Conservation (phyloP, 2,329 filamentous ascomycete genomes). For the Fusarium austroafricanum region DNA sequence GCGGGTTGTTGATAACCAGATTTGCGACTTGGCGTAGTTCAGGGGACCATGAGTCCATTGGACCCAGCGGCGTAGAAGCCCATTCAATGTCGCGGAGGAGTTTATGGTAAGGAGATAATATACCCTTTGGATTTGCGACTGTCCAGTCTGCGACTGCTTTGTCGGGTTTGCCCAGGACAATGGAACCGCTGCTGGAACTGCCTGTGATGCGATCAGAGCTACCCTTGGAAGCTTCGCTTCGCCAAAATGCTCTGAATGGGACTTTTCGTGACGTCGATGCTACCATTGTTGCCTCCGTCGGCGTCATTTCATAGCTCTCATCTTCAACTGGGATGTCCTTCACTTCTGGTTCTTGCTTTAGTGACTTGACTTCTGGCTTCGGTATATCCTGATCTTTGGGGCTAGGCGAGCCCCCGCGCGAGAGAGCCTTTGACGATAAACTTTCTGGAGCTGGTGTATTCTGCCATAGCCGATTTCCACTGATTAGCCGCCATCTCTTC, state of each 20-base stretch:
- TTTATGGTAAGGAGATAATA: constrained; percentile 47
- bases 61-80: constrained; percentile 56
- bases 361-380: not conserved
- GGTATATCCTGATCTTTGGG: not conserved
- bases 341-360: not conserved
- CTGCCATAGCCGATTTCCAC: constrained; percentile 54
- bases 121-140: constrained; percentile 43
- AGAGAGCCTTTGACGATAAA: constrained; percentile 7
- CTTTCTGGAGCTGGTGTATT: not conserved
- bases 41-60: constrained; percentile 57
- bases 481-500: constrained; percentile 56
- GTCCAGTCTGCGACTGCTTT: constrained; percentile 54
- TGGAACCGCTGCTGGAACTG: constrained; percentile 46
- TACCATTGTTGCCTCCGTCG: not conserved
- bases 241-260: not conserved
- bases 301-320: not conserved
- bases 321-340: not conserved
- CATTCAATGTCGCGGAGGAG: constrained; percentile 55
- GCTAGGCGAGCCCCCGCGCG: not conserved
- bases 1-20: constrained; percentile 52
- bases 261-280: not conserved
- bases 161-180: constrained; percentile 48
- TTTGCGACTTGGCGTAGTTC: constrained; percentile 58
- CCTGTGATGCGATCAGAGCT: constrained; percentile 47
- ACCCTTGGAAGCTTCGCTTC: constrained; percentile 16